These are phyloP conservation scores for Cinnamomum chago DNA, from an alignment of 164 flowering plant species.

Conservation along the genomic window DNA sequence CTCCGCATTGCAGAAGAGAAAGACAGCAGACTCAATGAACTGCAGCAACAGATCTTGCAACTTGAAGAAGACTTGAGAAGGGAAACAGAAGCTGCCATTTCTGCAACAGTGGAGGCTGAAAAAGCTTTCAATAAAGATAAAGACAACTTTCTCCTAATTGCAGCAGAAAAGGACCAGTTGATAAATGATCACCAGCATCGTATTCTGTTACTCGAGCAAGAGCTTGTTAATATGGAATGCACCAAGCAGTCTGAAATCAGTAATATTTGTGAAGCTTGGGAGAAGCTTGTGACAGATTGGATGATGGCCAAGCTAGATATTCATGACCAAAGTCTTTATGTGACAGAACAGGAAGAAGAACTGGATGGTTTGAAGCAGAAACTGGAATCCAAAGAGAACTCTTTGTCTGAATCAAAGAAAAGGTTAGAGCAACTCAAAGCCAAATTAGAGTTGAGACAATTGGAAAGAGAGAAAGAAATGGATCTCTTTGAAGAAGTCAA, in stretches of 20 bases:
- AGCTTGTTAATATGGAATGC: conserved; percentile 23
- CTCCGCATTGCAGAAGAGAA: conserved; percentile 19
- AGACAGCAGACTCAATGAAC: conserved; percentile 14
- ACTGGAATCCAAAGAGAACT: conserved; percentile 22
- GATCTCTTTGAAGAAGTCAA: conserved; percentile 20
- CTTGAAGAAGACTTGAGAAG: conserved; percentile 18
- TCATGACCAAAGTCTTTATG: conserved; percentile 20
- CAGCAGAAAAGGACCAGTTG: conserved; percentile 34
- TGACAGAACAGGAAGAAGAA: conserved; percentile 26
- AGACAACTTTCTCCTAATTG: conserved; percentile 25
- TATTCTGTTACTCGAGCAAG: conserved; percentile 34
- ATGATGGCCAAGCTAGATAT: conserved; percentile 19
- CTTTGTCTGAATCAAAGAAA: conserved; percentile 14
- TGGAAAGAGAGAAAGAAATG: conserved; percentile 17
- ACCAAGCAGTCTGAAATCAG: conserved; percentile 22
- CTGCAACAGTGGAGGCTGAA: conserved; percentile 18
- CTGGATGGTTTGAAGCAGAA: conserved; percentile 19
- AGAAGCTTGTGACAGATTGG: conserved; percentile 11
- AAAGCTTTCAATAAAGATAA: conserved; percentile 31
- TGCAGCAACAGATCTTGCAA: conserved; percentile 25
- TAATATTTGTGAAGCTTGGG: conserved; percentile 20
- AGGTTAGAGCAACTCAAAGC: conserved; percentile 23
- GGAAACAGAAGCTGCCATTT: conserved; percentile 19
- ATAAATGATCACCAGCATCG: conserved; percentile 34
- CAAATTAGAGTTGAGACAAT: conserved; percentile 22